These are phyloP conservation scores for Candida coquimbonensis DNA, from an alignment of 805 yeast genomes.

Conservation along the genomic window DNA sequence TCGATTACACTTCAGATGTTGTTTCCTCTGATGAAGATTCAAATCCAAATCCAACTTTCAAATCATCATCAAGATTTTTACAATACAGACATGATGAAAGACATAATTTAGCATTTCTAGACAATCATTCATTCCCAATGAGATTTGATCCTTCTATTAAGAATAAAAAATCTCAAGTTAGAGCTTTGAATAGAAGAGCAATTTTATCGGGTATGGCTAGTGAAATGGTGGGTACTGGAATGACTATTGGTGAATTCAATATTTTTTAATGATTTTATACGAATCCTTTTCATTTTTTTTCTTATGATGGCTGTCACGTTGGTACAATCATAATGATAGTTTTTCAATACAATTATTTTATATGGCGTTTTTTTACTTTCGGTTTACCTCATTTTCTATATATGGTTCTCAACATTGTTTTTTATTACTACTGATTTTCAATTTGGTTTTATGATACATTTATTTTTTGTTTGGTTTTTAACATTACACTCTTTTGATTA, in stretches of 20 bases:
- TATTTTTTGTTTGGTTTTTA: neutral
- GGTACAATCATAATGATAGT: no score
- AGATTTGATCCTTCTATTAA: constrained; percentile 19
- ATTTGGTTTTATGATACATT: neutral
- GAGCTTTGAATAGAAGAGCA: constrained; percentile 25
- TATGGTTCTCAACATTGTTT: neutral
- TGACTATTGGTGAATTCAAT: constrained; percentile 20
- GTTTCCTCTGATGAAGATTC: constrained; percentile 12
- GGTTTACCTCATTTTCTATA: neutral
- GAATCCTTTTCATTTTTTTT: neutral
- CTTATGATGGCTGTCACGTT: neutral
- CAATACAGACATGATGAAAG: constrained; percentile 24
- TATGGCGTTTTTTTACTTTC: neutral
- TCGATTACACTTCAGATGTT: constrained; percentile 13
- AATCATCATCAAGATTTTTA: constrained; percentile 11
- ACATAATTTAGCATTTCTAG: constrained; percentile 25
- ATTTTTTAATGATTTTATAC: constrained; percentile 4
- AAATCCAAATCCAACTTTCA: constrained; percentile 2
- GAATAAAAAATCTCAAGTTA: constrained; percentile 5
- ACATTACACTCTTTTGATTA: neutral
- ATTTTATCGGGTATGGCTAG: constrained; percentile 22
- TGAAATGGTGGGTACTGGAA: constrained; percentile 26
- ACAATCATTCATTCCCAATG: constrained; percentile 23
- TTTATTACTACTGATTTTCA: neutral
- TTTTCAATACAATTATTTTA: neutral